Percentiles rank a stretch among this genome's conserved stretches.
Evolutionary conservation across 371 early-diverging fungal species (phyloP).

Genomic region (Lichtheimia ornata): DNA sequence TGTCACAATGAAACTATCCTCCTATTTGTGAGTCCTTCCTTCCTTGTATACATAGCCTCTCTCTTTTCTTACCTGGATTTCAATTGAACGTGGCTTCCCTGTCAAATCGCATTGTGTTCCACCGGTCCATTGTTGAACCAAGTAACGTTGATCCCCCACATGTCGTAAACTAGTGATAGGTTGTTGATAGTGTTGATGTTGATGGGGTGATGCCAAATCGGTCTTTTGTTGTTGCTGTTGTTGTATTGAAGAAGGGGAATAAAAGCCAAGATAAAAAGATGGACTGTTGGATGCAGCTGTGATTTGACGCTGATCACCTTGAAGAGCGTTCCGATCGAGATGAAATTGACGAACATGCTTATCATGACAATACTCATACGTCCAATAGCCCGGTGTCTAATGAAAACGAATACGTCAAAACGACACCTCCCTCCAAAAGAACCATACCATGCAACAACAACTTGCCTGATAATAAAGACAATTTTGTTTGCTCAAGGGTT

Average conservation of each 20-base stretch:
- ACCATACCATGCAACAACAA: neutral
- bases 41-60: neutral
- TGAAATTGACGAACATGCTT: conserved; percentile 76
- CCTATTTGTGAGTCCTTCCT: conserved; percentile 24
- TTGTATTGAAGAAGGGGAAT: conserved; percentile 4
- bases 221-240: conserved; percentile 16
- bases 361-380: conserved; percentile 81
- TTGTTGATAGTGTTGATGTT: neutral
- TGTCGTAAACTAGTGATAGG: conserved; percentile 22
- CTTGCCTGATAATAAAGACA: conserved; percentile 55
- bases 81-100: conserved; percentile 63
- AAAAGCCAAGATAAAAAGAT: conserved; percentile 27
- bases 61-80: conserved; percentile 58
- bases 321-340: conserved; percentile 24
- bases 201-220: conserved; percentile 9
- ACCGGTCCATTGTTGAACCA: conserved; percentile 70
- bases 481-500: conserved; percentile 45
- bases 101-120: conserved; percentile 80
- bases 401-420: neutral
- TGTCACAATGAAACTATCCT: conserved; percentile 62
- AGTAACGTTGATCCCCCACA: conserved; percentile 53
- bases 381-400: conserved; percentile 71
- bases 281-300: conserved; percentile 5
- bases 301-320: conserved; percentile 7
- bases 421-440: neutral